phyloP scores from a whole-genome alignment of 1,284 basidiomycete genomes.

The Leccinum variabile region DNA sequence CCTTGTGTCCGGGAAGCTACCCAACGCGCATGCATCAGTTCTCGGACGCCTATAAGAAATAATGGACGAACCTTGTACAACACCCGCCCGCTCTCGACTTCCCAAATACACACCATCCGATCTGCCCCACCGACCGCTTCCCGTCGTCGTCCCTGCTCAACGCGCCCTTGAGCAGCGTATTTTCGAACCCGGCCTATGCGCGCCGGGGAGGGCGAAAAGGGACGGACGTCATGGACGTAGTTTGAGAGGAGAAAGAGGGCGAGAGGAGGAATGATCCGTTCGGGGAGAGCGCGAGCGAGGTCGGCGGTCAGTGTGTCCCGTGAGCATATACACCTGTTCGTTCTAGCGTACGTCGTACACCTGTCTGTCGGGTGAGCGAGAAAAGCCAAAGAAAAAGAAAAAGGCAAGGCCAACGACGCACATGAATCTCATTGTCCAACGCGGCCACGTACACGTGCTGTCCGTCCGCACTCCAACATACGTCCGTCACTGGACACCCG shows the following conservation, averaged over 20 bases:
- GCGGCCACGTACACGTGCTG: slow-evolving; percentile 85
- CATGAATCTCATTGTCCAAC: slow-evolving; percentile 92
- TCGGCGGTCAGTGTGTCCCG: slow-evolving; percentile 84
- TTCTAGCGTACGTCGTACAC: slow-evolving; percentile 85
- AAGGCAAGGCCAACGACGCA: slow-evolving; percentile 40
- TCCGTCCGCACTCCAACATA: slow-evolving; percentile 89
- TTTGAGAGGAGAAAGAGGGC: slow-evolving; percentile 84
- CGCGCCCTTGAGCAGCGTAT: slow-evolving; percentile 73
- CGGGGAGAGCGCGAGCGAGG: slow-evolving; percentile 86
- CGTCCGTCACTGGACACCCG: slow-evolving; percentile 87
- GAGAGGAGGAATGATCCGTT: slow-evolving; percentile 84
- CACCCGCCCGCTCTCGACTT: slow-evolving; percentile 82
- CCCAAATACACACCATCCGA: slow-evolving; percentile 90
- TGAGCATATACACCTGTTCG: slow-evolving; percentile 72
- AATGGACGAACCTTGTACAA: slow-evolving; percentile 73
- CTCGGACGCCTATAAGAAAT: background rate
- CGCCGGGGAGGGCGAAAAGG: slow-evolving; percentile 81
- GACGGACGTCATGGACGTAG: slow-evolving; percentile 85
- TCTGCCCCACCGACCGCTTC: slow-evolving; percentile 74
- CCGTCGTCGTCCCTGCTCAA: slow-evolving; percentile 82
- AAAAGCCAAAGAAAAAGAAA: background rate
- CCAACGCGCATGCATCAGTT: background rate
- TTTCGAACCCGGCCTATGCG: slow-evolving; percentile 88
- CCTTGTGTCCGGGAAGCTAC: slow-evolving; percentile 90
- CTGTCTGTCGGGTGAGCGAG: slow-evolving; percentile 38